These are phyloP conservation scores for Multifurca ochricompacta DNA, from an alignment of 768 basidiomycete species.

Conservation along the genomic window DNA sequence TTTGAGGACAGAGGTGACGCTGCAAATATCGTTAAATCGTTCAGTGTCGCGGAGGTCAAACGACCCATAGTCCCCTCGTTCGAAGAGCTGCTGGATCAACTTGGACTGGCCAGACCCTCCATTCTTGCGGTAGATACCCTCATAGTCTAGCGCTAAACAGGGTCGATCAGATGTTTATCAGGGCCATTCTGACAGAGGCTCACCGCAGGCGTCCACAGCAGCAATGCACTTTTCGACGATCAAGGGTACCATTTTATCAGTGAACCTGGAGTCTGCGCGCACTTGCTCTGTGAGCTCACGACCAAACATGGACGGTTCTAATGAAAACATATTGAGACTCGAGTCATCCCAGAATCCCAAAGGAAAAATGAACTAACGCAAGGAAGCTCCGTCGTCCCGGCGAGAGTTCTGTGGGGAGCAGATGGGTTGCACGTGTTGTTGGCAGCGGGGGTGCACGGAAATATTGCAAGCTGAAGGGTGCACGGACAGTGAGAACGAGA, in stretches of 20 bases:
- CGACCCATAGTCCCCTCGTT: slow-evolving; percentile 79
- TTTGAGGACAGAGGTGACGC: slow-evolving; percentile 94
- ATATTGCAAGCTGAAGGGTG: slow-evolving; percentile 12
- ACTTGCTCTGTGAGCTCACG: slow-evolving; percentile 83
- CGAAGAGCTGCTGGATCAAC: slow-evolving; percentile 89
- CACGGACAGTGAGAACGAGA: neutral
- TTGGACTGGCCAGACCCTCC: slow-evolving; percentile 91
- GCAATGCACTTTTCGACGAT: slow-evolving; percentile 95
- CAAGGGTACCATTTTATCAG: slow-evolving; percentile 63
- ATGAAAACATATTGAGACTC: slow-evolving; percentile 17
- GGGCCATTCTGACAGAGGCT: slow-evolving; percentile 24
- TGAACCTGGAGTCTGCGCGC: slow-evolving; percentile 50
- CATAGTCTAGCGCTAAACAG: slow-evolving; percentile 76
- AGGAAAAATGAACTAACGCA: slow-evolving; percentile 6
- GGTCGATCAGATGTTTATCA: neutral
- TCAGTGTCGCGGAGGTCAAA: slow-evolving; percentile 86
- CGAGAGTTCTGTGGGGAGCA: slow-evolving; percentile 15
- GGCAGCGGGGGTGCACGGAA: slow-evolving; percentile 21
- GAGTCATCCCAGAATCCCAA: neutral
- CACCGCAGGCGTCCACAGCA: slow-evolving; percentile 84
- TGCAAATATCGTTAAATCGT: slow-evolving; percentile 95
- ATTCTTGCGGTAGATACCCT: slow-evolving; percentile 97
- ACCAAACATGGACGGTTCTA: slow-evolving; percentile 90
- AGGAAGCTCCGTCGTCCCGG: slow-evolving; percentile 6
- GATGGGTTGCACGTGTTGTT: slow-evolving; percentile 4